phyloP scores from a whole-genome alignment of 176 grass and related monocot species.

The Sorghum bicolor region Sorghum_bicolor_NCBIv3 NC_012879.2:53641001-53641500 shows the following conservation, averaged over 20 bases:
- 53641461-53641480: too few species aligned
- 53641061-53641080: neutral
- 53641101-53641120: neutral
- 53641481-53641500: too few species aligned
- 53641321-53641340: neutral
- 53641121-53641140: neutral
- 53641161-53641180: neutral
- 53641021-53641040: neutral
- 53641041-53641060: neutral
- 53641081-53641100: neutral
- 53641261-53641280: neutral
- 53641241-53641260: neutral
- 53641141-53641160: neutral
- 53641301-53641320: neutral
- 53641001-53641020: neutral
- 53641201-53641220: neutral
- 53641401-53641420: too few species aligned
- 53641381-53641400: too few species aligned
- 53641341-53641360: neutral
- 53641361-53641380: too few species aligned
- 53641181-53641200: neutral
- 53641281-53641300: neutral
- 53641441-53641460: too few species aligned
- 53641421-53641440: too few species aligned
- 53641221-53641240: neutral